These are phyloP conservation scores for Amaranthus tricolor DNA, from an alignment of 179 eudicot species.

Conservation along the genomic window DNA sequence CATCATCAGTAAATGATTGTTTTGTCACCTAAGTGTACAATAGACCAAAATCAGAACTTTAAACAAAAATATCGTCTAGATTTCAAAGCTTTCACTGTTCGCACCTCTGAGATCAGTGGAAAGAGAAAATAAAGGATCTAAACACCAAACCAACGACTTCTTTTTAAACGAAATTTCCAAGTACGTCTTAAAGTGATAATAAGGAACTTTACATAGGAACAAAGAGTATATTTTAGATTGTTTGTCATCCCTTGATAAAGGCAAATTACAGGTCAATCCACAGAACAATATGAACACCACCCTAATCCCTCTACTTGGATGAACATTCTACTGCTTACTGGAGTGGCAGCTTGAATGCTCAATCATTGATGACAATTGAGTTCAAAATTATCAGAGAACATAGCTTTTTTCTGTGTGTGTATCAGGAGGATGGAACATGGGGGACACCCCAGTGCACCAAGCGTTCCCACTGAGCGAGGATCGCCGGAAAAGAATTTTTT, in stretches of 20 bases:
- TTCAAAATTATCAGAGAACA: not conserved
- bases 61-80: not conserved
- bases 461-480: not conserved
- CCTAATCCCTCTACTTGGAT: not conserved
- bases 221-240: not conserved
- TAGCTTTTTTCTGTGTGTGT: no score
- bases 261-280: not conserved
- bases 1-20: slow-evolving; percentile 78
- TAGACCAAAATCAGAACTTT: slow-evolving; percentile 1
- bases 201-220: not conserved
- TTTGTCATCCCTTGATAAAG: not conserved
- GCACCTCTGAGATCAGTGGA: not conserved
- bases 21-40: slow-evolving; percentile 63
- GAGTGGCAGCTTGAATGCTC: not conserved
- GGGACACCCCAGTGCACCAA: not conserved
- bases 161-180: not conserved
- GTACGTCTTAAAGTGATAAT: no score
- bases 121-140: not conserved
- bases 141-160: not conserved
- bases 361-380: not conserved
- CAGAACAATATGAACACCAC: not conserved
- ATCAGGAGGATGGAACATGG: not conserved
- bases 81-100: not conserved
- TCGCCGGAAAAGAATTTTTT: no score
- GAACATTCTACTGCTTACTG: not conserved